Conservation (phyloP, 345 rosid genomes). For the Turnera subulata region DNA sequence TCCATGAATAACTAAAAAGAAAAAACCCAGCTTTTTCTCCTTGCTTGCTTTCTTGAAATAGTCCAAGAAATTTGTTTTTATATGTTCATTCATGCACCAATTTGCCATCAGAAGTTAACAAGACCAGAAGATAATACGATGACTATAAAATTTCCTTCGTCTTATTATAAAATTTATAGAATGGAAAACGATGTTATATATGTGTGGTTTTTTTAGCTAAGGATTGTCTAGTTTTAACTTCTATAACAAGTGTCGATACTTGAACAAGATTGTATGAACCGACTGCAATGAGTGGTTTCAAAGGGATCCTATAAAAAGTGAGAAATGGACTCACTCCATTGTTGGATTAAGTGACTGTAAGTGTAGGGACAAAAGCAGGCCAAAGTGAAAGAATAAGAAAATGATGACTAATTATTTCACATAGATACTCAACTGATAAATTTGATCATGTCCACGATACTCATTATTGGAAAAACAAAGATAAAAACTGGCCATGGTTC, state of each 20-base stretch:
- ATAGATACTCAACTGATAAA: constrained; percentile 47
- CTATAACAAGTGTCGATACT: constrained; percentile 21
- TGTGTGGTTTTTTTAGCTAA: constrained; percentile 3
- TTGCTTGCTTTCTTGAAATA: constrained; percentile 18
- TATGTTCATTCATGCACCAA: no score
- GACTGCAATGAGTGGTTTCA: constrained; percentile 24
- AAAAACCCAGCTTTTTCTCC: constrained; percentile 18
- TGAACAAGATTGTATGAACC: constrained; percentile 30
- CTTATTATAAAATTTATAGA: no score
- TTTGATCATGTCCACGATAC: constrained; percentile 39
- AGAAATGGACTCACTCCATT: constrained; percentile 29
- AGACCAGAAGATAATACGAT: no score
- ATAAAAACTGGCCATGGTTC: constrained; percentile 19
- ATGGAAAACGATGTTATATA: neutral
- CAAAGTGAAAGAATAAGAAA: constrained; percentile 37
- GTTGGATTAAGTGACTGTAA: constrained; percentile 28
- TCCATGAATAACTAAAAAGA: constrained; percentile 27
- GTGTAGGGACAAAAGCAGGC: constrained; percentile 23
- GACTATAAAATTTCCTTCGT: no score
- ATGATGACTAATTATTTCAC: constrained; percentile 60
- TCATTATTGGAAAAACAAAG: constrained; percentile 43
- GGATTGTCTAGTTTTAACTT: no score
- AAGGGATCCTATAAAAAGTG: constrained; percentile 34
- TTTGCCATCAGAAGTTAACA: no score
- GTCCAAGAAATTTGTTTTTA: constrained; percentile 23